Conservation (phyloP, 2,329 filamentous ascomycete genomes). For the Talaromyces sp. region DNA sequence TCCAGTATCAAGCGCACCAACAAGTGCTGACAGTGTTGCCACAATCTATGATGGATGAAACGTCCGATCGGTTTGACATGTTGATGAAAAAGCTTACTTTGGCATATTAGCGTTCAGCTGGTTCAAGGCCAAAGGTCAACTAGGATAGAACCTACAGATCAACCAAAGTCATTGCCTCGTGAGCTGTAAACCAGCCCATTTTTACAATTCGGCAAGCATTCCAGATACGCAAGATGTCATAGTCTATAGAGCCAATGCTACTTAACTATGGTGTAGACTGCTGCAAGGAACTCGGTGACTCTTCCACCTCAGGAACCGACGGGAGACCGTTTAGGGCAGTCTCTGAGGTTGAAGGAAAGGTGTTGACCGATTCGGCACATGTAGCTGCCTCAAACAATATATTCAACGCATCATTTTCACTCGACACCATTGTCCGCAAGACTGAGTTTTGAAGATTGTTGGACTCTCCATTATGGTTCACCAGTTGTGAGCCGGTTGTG, state of each 20-base stretch:
- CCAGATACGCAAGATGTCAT: conserved; percentile 45
- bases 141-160: conserved; percentile 44
- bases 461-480: background rate
- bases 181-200: conserved; percentile 55
- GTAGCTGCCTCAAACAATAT: background rate
- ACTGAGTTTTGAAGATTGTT: background rate
- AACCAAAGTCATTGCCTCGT: conserved; percentile 51
- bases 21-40: conserved; percentile 13
- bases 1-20: conserved; percentile 10
- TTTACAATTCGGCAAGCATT: conserved; percentile 52
- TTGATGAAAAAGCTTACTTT: background rate
- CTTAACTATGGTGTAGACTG: background rate
- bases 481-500: background rate
- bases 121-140: background rate
- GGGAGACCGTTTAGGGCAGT: background rate
- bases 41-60: background rate
- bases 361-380: background rate
- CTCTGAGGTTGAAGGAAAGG: background rate
- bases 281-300: background rate
- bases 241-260: background rate
- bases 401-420: background rate
- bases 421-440: background rate
- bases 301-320: background rate
- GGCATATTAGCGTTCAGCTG: background rate
- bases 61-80: conserved; percentile 43